Base-by-base conservation (phyloP, 2,329 filamentous ascomycete species). In the Elsinoe ampelina region DNA sequence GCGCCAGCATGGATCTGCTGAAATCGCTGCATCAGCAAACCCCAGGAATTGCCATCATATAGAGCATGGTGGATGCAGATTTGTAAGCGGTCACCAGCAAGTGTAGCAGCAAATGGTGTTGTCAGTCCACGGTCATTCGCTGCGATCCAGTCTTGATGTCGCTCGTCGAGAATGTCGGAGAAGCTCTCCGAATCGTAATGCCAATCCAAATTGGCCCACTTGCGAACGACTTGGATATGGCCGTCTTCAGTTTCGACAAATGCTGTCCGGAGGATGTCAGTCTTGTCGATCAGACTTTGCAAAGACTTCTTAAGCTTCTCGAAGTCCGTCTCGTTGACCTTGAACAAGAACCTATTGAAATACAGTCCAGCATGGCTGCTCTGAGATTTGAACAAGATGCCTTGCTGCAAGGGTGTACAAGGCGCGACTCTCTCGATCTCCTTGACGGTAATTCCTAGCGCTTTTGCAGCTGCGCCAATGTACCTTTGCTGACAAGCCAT, bases 341-440 rank as follows among this genome's bases (percentile, higher is more conserved):
- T 63, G 42, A 92, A 82, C 0, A 70, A 71, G 65, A 96, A 95
- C 0, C 77, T 75, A 57, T 90, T 90, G 68, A 92, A 95, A 66
- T 96, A 96, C 0, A 86, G 71, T 0, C 77, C 75, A 0, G 73
- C 67, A 0, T 77, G 71, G 15, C 74, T 81, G 8, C 81, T 79
- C 36, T 86, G 67, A 20, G 83, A 84, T 50, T 83, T 80, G 5
- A 86, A 85, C 51, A 95, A 82, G 74, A 96, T 92, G 0, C 90
- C 91, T 67, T 92, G 83, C 65, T 96, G 91, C 1, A 95, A 73
- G 0, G 90, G 81, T 0, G 91, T 95, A 66, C 91, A 95, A 3
- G 90, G 91, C 0, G 82, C 82, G 54, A 95, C 80, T 58, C 81
- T 80, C 65, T 93, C 86, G 8, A 95, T 78, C 1, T 82, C 73